Base-by-base conservation (phyloP, 179 eudicot species). In the Drosera spatulata region DNA sequence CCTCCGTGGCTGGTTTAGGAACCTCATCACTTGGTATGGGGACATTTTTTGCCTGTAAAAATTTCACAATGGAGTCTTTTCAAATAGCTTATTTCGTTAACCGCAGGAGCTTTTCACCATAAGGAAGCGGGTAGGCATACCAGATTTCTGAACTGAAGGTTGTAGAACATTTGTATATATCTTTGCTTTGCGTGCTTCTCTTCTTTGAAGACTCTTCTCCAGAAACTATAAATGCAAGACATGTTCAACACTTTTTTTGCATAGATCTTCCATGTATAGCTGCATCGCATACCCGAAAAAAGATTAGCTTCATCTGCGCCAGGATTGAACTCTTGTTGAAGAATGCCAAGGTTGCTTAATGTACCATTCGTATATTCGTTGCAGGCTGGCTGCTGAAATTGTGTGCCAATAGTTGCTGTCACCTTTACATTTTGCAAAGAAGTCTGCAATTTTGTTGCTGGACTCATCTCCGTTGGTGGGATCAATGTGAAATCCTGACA, bases 261-360 rank as follows among this genome's bases (percentile, higher is more conserved):
- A 70, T 85, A 83, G 49, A 82, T 85, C 77, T 85, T 85, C 93
- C 93, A 85, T 59, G 93, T 83, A 69, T 82, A 83, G 76, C 93
- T 85, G 75, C 56, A 61, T 11, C 0, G 57, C 15, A 14, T 14
- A 13, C 37, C 10, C 10, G 50, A 9, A 61, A 52, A 51, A 11
- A 50, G 13, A 22, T 22, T 22, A 22, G 33, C 33, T 22, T 22
- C 33, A 22, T 22, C 33, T 22, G 33, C 1, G 33, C 33, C 33
- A 22, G 33, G 1, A 22, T 22, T 22, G 33, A 22, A 22, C 33
- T 22, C 33, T 22, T 22, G 33, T 13, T 41, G 38, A 33, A 11
- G 55, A 43, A 58, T 60, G 40, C 38, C 2, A 37, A 11, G 33
- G 51, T 57, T 57, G 51, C 12, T 55, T 14, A 41, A 50, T 65